phyloP scores from a whole-genome alignment of 1,139 yeast species.

The Suhomyces choctaworum region DNA sequence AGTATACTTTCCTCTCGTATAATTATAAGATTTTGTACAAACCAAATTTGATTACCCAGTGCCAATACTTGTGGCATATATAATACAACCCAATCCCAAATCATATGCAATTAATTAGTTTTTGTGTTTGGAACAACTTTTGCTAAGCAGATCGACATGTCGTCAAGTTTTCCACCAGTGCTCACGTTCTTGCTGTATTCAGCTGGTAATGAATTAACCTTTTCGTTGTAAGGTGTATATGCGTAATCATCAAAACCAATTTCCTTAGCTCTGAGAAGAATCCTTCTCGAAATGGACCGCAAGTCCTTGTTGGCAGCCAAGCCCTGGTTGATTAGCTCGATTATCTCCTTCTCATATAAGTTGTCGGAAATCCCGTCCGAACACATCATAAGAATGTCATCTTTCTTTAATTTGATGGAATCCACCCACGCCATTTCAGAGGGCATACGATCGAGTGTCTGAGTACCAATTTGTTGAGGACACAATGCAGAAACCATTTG shows the following conservation, averaged over 20 bases:
- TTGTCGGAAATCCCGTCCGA: conserved; percentile 61
- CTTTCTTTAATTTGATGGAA: conserved; percentile 38
- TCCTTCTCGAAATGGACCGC: conserved; percentile 40
- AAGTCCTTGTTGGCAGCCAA: conserved; percentile 30
- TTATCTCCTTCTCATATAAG: conserved; percentile 49
- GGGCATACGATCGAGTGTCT: conserved; percentile 45
- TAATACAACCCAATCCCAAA: not conserved
- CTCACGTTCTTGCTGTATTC: conserved; percentile 35
- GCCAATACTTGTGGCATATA: not conserved
- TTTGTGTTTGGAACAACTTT: conserved; percentile 28
- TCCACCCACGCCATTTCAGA: conserved; percentile 53
- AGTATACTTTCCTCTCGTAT: not conserved
- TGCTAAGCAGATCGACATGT: conserved; percentile 54
- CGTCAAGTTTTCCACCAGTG: conserved; percentile 58
- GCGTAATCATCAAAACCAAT: conserved; percentile 57
- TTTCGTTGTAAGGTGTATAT: conserved; percentile 56
- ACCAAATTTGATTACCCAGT: not conserved
- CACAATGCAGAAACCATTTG: conserved; percentile 50
- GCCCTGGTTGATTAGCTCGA: conserved; percentile 36
- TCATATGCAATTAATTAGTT: conserved; percentile 2
- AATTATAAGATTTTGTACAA: conserved; percentile 1
- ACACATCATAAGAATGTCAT: conserved; percentile 49
- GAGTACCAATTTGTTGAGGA: conserved; percentile 60
- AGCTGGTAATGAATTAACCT: conserved; percentile 46
- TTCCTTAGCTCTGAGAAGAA: conserved; percentile 48